Evolutionary conservation across 2,329 filamentous ascomycete genomes (phyloP).

Genomic region (Microcera coccophila): DNA sequence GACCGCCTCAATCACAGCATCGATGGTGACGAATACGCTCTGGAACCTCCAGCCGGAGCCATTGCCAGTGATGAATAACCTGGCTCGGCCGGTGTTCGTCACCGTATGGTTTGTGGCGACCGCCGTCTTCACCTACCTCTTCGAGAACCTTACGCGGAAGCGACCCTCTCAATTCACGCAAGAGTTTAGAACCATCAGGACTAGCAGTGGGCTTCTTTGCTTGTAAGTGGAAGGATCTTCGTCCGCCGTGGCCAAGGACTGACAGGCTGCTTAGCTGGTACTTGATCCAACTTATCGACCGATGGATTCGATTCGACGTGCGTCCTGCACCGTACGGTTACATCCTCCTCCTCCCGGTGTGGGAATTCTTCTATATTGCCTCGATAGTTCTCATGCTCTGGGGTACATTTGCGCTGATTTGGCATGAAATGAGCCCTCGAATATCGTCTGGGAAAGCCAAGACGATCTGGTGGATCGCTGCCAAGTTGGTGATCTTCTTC

Average conservation of each 20-base stretch:
- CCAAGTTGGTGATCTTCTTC: slow-evolving; percentile 8
- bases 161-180: slow-evolving; percentile 3
- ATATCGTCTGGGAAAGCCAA: neutral
- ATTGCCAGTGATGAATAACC: too few species aligned
- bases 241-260: neutral
- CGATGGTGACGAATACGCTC: too few species aligned
- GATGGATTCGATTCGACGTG: slow-evolving; percentile 10
- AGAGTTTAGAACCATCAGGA: slow-evolving; percentile 8
- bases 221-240: neutral
- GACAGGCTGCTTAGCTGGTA: slow-evolving; percentile 7
- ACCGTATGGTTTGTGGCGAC: slow-evolving; percentile 9
- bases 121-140: neutral
- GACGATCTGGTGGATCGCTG: slow-evolving; percentile 3
- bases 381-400: slow-evolving; percentile 10
- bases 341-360: slow-evolving; percentile 9
- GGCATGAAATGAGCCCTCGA: slow-evolving; percentile 3
- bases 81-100: too few species aligned
- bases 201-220: slow-evolving; percentile 3
- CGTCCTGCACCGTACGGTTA: slow-evolving; percentile 7
- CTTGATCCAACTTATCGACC: slow-evolving; percentile 5
- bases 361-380: slow-evolving; percentile 9
- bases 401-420: slow-evolving; percentile 11
- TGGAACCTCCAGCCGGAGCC: too few species aligned
- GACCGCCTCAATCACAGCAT: too few species aligned
- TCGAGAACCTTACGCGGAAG: neutral